Percentiles rank a stretch among this genome's conserved stretches.
Conservation (phyloP, 805 yeast species). For the Nakazawaea holstii region DNA sequence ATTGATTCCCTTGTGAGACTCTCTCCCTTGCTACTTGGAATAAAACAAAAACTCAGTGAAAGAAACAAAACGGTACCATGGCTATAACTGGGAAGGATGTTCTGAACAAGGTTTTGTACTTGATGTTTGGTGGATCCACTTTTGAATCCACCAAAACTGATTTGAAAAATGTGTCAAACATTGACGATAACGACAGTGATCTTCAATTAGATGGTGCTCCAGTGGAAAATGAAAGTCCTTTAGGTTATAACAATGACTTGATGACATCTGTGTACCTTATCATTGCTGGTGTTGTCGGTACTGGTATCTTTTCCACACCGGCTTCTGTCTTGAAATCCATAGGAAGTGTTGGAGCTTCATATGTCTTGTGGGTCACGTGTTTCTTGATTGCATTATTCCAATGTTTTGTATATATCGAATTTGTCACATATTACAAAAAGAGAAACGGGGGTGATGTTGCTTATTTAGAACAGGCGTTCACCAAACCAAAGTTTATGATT, state of each 20-base stretch:
- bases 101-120: background rate
- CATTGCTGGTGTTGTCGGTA: conserved; percentile 67
- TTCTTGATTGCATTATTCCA: conserved; percentile 33
- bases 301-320: conserved; percentile 73
- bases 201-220: conserved; percentile 30
- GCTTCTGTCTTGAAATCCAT: conserved; percentile 46
- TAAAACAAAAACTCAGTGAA: background rate
- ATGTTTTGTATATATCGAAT: conserved; percentile 34
- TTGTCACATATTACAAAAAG: conserved; percentile 30
- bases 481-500: conserved; percentile 28
- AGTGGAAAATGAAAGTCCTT: conserved; percentile 31
- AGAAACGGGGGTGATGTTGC: conserved; percentile 35
- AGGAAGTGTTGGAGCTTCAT: conserved; percentile 38
- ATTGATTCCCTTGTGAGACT: background rate
- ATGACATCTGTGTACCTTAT: conserved; percentile 60
- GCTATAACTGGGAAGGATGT: background rate
- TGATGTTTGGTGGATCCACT: background rate
- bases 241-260: conserved; percentile 40
- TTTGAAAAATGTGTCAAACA: background rate
- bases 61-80: background rate
- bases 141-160: background rate
- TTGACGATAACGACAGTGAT: conserved; percentile 1
- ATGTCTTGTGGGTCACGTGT: conserved; percentile 38
- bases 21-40: background rate
- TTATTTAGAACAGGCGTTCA: conserved; percentile 33